These are phyloP conservation scores for Microbotryum scabiosae DNA, from an alignment of 1,284 basidiomycete species.

Conservation along the genomic window DNA sequence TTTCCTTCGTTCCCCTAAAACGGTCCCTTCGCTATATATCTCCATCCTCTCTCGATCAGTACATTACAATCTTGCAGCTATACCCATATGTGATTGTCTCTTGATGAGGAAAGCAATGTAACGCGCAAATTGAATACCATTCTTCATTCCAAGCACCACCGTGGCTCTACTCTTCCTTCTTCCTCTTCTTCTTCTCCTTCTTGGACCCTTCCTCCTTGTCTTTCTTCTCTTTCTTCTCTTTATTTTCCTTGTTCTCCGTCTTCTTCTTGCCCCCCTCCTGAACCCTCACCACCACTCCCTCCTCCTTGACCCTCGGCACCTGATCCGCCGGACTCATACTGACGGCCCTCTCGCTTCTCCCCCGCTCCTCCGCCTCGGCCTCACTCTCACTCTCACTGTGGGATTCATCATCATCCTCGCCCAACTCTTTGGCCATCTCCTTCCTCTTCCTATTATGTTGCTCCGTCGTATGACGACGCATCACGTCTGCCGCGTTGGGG, in stretches of 20 bases:
- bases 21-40: too few species aligned
- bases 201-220: background rate
- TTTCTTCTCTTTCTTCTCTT: conserved; percentile 1
- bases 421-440: too few species aligned
- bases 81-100: background rate
- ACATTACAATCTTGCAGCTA: background rate
- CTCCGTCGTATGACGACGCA: too few species aligned
- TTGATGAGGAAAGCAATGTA: background rate
- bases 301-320: background rate
- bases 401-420: background rate
- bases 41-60: too few species aligned
- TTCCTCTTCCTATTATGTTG: too few species aligned
- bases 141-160: background rate
- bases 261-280: background rate
- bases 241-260: background rate
- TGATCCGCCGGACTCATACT: background rate
- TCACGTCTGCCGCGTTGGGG: too few species aligned
- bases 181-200: conserved; percentile 1
- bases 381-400: background rate
- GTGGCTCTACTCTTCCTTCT: conserved; percentile 2
- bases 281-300: background rate
- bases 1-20: too few species aligned
- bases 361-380: background rate
- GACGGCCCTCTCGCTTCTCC: too few species aligned
- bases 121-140: background rate